Base-by-base conservation (phyloP, 352 stramenopile species). In the Phytophthora aleatoria region DNA sequence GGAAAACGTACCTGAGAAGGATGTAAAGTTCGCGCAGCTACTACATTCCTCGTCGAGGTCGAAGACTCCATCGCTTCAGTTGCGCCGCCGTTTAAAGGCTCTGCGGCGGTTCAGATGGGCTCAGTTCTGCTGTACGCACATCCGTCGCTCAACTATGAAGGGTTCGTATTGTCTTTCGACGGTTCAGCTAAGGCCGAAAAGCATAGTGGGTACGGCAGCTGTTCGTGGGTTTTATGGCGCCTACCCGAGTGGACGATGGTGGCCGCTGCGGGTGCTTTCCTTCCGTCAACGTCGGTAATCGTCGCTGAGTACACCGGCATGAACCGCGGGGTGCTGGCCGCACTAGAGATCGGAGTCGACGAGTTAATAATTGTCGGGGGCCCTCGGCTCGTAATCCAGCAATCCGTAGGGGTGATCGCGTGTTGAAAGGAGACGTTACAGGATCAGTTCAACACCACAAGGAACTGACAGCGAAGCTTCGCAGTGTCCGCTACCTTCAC, bases 251-350 rank as follows among this genome's bases (percentile, higher is more conserved):
- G 13, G 41, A 27, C 26, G 2, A 66, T 75, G 36, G 52, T 61
- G 16, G 44, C 36, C 12, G 61, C 57, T 13, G 39, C 59, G 42
- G 57, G 45, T 13, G 26, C 53, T 16, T 57, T 44, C 12, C 62
- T 72, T 6, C n/a, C 47, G 7, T 16, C 35, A 0, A 61, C 63
- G 0, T 69, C 59, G 2, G 69, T 70, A 0, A 73, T 73, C 13
- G 39, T 68, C 9, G 64, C 64, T 11, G 69, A 77, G 13, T 77
- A 74, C 11, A 35, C 9, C 1, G 43, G 43, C 7, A 50, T 50
- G 38, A 43, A 24, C 13, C 16, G 16, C 15, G 38, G 38, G 38
- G 38, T 43, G 16, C 38, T 20, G 20, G 20, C 20, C 0, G 20
- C 20, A 20, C 20, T 20, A 20, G 20, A 20, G 20, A 20, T 20